Percentiles rank a stretch among this genome's conserved stretches.
These are phyloP conservation scores for Colletotrichum chlorophyti DNA, from an alignment of 2,329 filamentous ascomycete genomes.

Conservation along the genomic window DNA sequence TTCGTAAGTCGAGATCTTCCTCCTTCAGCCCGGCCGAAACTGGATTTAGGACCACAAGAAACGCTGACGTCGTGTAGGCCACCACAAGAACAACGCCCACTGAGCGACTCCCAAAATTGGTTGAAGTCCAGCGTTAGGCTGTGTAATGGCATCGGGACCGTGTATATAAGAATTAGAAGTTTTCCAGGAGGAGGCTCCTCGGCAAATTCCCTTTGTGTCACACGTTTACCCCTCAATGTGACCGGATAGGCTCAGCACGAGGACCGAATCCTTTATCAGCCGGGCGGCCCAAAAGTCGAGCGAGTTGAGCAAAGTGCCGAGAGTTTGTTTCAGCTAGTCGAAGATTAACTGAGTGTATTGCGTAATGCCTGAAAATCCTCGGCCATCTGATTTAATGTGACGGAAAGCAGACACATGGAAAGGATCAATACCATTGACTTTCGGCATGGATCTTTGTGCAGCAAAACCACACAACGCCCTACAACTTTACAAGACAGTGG, in stretches of 20 bases:
- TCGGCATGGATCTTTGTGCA: no score
- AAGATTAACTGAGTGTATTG: conserved; percentile 6
- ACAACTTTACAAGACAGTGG: no score
- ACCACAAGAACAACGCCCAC: conserved; percentile 99
- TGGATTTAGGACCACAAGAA: conserved; percentile 26
- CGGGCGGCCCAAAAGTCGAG: not conserved
- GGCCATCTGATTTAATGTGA: not conserved
- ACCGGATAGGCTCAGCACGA: not conserved
- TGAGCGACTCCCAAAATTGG: conserved; percentile 54
- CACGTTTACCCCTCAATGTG: not conserved
- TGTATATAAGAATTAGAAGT: conserved; percentile 32
- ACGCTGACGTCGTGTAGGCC: conserved; percentile 63
- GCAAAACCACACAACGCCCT: no score
- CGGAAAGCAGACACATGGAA: not conserved
- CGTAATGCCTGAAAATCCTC: not conserved
- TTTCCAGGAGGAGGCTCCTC: conserved; percentile 19
- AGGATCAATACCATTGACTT: not conserved
- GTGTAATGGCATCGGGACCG: conserved; percentile 28
- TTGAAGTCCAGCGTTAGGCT: conserved; percentile 22
- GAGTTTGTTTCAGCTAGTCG: conserved; percentile 22
- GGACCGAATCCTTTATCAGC: not conserved
- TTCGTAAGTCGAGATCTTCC: conserved; percentile 71
- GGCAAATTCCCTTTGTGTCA: conserved; percentile 18
- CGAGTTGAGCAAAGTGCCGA: not conserved
- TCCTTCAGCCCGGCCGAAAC: not conserved